phyloP scores from a whole-genome alignment of 768 basidiomycete genomes.

The Albatrellus ellisii region DNA sequence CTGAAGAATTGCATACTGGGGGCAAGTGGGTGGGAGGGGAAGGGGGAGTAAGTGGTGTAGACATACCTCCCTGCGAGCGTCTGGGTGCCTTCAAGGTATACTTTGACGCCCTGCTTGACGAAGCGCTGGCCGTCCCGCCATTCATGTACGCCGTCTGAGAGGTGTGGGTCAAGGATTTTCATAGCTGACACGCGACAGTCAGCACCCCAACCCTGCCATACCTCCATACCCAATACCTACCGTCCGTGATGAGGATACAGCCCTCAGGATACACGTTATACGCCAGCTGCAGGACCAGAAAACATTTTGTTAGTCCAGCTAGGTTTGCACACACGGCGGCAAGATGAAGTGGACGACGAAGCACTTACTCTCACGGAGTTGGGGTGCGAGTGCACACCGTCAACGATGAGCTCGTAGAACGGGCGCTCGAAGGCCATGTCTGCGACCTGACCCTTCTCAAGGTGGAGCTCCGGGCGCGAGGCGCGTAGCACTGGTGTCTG shows the following conservation, averaged over 20 bases:
- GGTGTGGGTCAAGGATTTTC: conserved; percentile 75
- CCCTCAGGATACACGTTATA: conserved; percentile 76
- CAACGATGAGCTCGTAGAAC: conserved; percentile 82
- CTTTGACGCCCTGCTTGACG: conserved; percentile 67
- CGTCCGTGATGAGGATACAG: conserved; percentile 84
- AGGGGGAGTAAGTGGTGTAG: too few relatives aligned
- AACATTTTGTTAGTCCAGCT: too few relatives aligned
- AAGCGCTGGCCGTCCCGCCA: conserved; percentile 80
- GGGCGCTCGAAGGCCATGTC: conserved; percentile 47
- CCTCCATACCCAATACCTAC: conserved; percentile 25
- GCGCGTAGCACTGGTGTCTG: conserved; percentile 28
- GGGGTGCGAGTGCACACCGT: conserved; percentile 85
- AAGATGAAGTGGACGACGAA: neutral
- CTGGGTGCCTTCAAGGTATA: conserved; percentile 74
- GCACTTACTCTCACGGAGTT: conserved; percentile 69
- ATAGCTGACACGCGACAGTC: conserved; percentile 37
- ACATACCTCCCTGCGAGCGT: conserved; percentile 80
- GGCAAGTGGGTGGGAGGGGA: neutral
- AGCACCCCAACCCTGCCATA: neutral
- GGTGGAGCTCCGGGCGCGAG: conserved; percentile 18
- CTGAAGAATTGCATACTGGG: too few relatives aligned
- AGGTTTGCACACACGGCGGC: too few relatives aligned
- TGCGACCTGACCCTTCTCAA: conserved; percentile 36
- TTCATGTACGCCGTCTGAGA: conserved; percentile 73
- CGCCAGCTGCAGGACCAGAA: conserved; percentile 40